Conservation (phyloP, 1,284 basidiomycete species). For the Volvariella volvacea region DNA sequence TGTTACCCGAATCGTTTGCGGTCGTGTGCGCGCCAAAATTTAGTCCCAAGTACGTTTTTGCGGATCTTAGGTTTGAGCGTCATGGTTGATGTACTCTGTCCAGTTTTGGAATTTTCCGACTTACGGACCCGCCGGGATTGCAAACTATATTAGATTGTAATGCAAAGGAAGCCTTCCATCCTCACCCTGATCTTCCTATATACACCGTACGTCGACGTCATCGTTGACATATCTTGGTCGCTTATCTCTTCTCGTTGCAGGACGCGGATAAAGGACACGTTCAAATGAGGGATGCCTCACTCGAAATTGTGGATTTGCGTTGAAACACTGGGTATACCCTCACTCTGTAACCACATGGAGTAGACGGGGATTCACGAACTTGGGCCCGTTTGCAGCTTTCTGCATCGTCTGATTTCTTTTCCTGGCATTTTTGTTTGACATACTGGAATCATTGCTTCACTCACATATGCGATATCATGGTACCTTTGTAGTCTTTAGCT, state of each 20-base stretch:
- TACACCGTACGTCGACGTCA: conserved; percentile 55
- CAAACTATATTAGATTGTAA: conserved; percentile 62
- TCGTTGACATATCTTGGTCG: neutral
- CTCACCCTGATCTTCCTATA: conserved; percentile 73
- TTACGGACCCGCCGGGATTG: conserved; percentile 81
- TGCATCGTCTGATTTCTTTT: too few species aligned
- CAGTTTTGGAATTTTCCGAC: conserved; percentile 81
- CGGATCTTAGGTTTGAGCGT: neutral
- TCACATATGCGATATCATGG: too few species aligned
- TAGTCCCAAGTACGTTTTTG: conserved; percentile 56
- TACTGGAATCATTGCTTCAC: too few species aligned
- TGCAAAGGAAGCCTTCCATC: conserved; percentile 75
- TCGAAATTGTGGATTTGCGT: conserved; percentile 73
- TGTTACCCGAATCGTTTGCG: conserved; percentile 86
- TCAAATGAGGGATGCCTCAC: conserved; percentile 59
- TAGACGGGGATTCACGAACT: too few species aligned
- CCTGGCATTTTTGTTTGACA: too few species aligned
- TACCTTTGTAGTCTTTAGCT: too few species aligned
- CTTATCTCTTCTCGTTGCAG: conserved; percentile 25
- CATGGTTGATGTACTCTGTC: neutral
- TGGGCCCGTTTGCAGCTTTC: too few species aligned
- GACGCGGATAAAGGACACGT: conserved; percentile 78
- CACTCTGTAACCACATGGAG: too few species aligned
- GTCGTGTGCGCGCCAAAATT: conserved; percentile 83
- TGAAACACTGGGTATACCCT: conserved; percentile 11